Percentiles rank a stretch among this genome's conserved stretches.
phyloP scores from a whole-genome alignment of 2,329 filamentous ascomycete genomes.

The Cryphonectria radicalis region DNA sequence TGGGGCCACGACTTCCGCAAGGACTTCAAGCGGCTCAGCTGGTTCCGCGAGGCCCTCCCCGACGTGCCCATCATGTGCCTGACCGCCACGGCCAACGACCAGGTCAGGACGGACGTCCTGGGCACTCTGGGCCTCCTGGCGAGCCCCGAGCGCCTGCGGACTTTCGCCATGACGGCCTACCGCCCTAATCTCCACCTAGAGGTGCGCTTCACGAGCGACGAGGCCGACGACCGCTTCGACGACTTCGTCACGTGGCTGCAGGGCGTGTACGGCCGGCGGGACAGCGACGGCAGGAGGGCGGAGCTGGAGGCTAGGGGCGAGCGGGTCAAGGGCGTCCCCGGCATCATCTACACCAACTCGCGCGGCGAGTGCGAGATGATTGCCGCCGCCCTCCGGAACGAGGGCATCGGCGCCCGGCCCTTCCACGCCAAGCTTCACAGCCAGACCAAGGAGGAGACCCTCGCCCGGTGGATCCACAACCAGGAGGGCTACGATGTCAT shows the following conservation, averaged over 20 bases:
- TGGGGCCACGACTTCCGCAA: slow-evolving; percentile 98
- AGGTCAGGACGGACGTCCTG: slow-evolving; percentile 83
- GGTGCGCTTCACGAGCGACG: slow-evolving; percentile 79
- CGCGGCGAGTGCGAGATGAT: slow-evolving; percentile 76
- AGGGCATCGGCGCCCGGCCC: slow-evolving; percentile 74
- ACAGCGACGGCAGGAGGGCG: slow-evolving; percentile 58
- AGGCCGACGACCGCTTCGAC: slow-evolving; percentile 71
- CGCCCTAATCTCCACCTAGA: slow-evolving; percentile 90
- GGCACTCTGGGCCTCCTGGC: slow-evolving; percentile 70
- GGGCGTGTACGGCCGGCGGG: slow-evolving; percentile 71
- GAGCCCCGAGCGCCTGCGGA: slow-evolving; percentile 61
- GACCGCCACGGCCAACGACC: slow-evolving; percentile 85
- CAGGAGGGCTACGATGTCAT: slow-evolving; percentile 84
- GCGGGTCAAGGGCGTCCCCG: slow-evolving; percentile 67
- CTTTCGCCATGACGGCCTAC: slow-evolving; percentile 82
- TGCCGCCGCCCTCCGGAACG: slow-evolving; percentile 65
- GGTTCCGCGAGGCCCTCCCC: slow-evolving; percentile 82
- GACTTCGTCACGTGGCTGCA: slow-evolving; percentile 80
- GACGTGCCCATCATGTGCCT: slow-evolving; percentile 90
- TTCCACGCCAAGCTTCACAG: slow-evolving; percentile 73
- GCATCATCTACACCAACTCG: slow-evolving; percentile 80
- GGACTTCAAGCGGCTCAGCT: slow-evolving; percentile 83
- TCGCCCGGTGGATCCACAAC: slow-evolving; percentile 74
- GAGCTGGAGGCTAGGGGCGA: slow-evolving; percentile 61
- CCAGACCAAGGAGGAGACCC: slow-evolving; percentile 71